A percentile compares a stretch with the other conserved stretches of the same genome.
These are phyloP conservation scores for Plantago elongata DNA, from an alignment of 257 asterid species.

Conservation along the genomic window DNA sequence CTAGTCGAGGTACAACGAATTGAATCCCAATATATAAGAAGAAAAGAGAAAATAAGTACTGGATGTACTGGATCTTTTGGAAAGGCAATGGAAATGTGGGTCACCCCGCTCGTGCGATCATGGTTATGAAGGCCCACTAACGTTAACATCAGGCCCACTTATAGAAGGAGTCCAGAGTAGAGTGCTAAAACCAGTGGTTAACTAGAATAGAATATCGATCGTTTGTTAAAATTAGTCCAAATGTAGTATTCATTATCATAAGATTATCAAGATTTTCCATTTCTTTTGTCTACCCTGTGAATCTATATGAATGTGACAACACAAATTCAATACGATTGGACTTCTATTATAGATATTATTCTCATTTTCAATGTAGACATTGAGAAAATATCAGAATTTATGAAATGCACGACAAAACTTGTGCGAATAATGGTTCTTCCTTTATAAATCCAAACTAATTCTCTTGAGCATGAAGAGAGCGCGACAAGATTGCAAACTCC, in stretches of 20 bases:
- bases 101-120: conserved; percentile 80
- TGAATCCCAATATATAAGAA: too few relatives aligned
- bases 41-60: background rate
- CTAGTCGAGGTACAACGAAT: too few relatives aligned
- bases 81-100: conserved; percentile 41
- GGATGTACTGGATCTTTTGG: conserved; percentile 19
- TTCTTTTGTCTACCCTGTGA: background rate
- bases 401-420: too few relatives aligned
- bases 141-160: conserved; percentile 27
- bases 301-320: background rate
- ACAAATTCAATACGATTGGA: background rate
- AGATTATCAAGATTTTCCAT: background rate
- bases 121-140: conserved; percentile 54
- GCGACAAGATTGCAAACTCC: too few relatives aligned
- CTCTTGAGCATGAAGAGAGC: too few relatives aligned
- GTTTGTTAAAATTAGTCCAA: conserved; percentile 18
- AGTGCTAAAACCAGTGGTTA: conserved; percentile 11
- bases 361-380: background rate
- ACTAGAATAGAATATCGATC: background rate
- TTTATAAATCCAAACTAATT: too few relatives aligned
- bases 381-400: too few relatives aligned
- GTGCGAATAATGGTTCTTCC: too few relatives aligned
- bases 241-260: background rate
- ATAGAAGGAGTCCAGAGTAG: conserved; percentile 12
- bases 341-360: background rate